Conservation (phyloP, 108 stramenopile genomes). For the Cylindrotheca closterium region DNA sequence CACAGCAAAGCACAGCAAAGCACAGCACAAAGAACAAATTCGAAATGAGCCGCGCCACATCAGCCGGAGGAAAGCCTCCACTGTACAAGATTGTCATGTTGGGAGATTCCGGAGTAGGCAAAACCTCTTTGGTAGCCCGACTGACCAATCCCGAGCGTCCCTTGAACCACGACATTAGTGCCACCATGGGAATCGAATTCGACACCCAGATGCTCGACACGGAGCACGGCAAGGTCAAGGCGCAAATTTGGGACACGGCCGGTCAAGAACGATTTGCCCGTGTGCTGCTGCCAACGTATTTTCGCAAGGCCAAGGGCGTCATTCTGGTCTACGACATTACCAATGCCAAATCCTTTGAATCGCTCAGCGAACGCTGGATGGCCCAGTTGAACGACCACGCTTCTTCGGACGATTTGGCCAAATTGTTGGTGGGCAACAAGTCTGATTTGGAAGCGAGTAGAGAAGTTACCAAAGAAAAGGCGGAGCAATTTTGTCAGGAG, state of each 20-base stretch:
- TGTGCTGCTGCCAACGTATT: conserved; percentile 87
- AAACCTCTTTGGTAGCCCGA: conserved; percentile 86
- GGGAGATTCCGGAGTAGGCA: conserved; percentile 91
- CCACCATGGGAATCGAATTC: conserved; percentile 95
- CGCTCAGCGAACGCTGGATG: conserved; percentile 80
- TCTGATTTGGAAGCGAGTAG: conserved; percentile 72
- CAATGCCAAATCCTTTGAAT: conserved; percentile 79
- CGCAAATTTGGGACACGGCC: conserved; percentile 94
- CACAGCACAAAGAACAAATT: conserved; percentile 2
- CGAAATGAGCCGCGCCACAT: conserved; percentile 69
- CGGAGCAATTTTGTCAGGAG: conserved; percentile 74
- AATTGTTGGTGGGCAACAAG: conserved; percentile 88
- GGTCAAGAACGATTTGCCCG: conserved; percentile 92
- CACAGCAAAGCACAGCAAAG: too few species aligned
- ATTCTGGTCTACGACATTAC: conserved; percentile 91
- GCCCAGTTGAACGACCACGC: conserved; percentile 88
- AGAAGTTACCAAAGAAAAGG: conserved; percentile 79
- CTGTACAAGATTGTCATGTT: conserved; percentile 94
- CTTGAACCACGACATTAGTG: conserved; percentile 87
- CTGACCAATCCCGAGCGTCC: conserved; percentile 85
- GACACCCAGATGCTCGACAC: conserved; percentile 94
- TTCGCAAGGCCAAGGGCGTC: conserved; percentile 91
- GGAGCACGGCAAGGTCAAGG: conserved; percentile 88
- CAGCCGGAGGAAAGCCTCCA: conserved; percentile 81
- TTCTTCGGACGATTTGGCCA: conserved; percentile 75